phyloP scores from a whole-genome alignment of 345 rosid genomes.

The Cardamine chenopodiifolia region DNA sequence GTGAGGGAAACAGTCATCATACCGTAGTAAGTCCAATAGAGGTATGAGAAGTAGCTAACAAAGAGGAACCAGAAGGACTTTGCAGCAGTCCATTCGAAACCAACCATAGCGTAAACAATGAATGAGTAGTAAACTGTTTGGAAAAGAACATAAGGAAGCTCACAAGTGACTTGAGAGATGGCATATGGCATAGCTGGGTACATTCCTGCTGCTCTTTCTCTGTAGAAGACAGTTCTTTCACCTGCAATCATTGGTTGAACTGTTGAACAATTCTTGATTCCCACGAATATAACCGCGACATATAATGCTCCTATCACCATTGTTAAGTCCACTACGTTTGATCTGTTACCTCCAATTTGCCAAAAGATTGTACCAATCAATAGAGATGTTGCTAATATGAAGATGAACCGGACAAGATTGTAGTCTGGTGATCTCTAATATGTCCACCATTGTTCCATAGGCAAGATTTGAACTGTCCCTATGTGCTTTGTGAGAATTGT shows the following conservation, averaged over 20 bases:
- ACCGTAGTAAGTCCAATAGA: conserved; percentile 91
- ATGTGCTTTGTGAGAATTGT: conserved; percentile 54
- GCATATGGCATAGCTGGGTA: conserved; percentile 41
- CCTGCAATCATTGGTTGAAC: conserved; percentile 66
- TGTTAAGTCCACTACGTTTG: conserved; percentile 45
- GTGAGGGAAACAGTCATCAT: conserved; percentile 89
- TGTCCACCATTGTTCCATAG: conserved; percentile 72
- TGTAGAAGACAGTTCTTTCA: conserved; percentile 71
- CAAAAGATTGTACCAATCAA: conserved; percentile 63
- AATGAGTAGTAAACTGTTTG: conserved; percentile 61
- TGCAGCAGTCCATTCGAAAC: conserved; percentile 64
- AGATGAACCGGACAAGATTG: conserved; percentile 56
- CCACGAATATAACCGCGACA: conserved; percentile 54
- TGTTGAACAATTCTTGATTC: conserved; percentile 67
- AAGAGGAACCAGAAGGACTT: conserved; percentile 84
- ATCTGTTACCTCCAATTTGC: conserved; percentile 58
- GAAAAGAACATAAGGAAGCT: conserved; percentile 67
- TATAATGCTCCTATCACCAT: conserved; percentile 73
- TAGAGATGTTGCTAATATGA: conserved; percentile 53
- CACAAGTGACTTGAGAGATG: conserved; percentile 58
- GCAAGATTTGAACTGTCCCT: conserved; percentile 67
- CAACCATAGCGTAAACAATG: conserved; percentile 78
- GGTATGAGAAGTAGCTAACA: conserved; percentile 77
- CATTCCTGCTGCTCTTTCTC: conserved; percentile 58
- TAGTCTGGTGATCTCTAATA: conserved; percentile 77